Conservation (phyloP, 441 rosid species). For the Populus hybrid region DNA sequence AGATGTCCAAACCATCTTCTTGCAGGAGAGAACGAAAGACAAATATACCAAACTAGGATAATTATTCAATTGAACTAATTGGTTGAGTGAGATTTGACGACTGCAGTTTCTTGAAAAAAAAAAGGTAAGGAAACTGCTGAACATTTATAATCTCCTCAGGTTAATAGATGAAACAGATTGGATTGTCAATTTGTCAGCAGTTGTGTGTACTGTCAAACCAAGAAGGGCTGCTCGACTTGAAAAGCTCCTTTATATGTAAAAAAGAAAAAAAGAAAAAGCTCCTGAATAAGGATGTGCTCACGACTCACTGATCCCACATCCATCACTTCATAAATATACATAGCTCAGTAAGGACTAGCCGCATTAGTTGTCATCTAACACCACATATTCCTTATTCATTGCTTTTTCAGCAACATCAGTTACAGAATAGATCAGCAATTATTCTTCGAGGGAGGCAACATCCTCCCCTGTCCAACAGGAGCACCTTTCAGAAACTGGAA, state of each 20-base stretch:
- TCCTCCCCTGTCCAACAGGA: no score
- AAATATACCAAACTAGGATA: neutral
- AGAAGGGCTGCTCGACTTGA: neutral
- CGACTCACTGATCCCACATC: neutral
- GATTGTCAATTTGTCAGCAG: neutral
- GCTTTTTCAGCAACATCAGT: no score
- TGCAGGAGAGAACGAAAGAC: neutral
- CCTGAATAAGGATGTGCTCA: neutral
- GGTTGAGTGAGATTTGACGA: neutral
- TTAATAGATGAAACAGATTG: neutral
- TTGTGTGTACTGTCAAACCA: neutral
- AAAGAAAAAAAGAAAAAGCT: no score
- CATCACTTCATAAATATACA: neutral
- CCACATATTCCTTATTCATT: no score
- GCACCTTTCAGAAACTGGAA: no score
- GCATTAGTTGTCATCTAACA: neutral
- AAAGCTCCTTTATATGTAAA: neutral
- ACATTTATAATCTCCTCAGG: neutral
- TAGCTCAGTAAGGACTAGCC: neutral
- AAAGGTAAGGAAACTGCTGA: neutral
- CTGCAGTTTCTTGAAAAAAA: neutral
- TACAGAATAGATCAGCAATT: neutral
- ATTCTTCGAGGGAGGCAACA: no score
- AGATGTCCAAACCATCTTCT: neutral
- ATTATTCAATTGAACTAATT: neutral